Conservation (phyloP, 345 rosid genomes). For the Lepidium sativum region DNA sequence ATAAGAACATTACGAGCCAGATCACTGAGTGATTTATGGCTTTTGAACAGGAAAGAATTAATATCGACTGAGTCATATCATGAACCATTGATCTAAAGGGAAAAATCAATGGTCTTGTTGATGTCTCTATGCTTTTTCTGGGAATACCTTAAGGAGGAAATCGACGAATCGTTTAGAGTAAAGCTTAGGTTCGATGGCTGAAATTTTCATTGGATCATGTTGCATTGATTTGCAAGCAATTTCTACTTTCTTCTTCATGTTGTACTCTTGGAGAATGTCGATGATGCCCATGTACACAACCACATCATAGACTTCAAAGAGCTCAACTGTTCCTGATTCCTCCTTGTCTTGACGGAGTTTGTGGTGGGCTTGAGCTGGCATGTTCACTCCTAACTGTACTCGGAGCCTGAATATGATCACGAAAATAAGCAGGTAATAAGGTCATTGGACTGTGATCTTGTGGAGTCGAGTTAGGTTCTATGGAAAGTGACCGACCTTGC, state of each 20-base stretch:
- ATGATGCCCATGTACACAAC: slow-evolving; percentile 92
- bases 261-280: slow-evolving; percentile 85
- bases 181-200: slow-evolving; percentile 58
- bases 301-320: slow-evolving; percentile 76
- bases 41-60: slow-evolving; percentile 18
- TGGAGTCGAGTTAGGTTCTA: background rate
- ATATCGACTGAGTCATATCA: slow-evolving; percentile 7
- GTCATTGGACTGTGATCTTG: background rate
- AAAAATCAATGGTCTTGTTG: background rate
- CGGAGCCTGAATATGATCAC: slow-evolving; percentile 46
- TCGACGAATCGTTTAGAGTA: slow-evolving; percentile 66
- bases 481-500: slow-evolving; percentile 45
- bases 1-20: slow-evolving; percentile 15
- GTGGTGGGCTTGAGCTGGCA: slow-evolving; percentile 87
- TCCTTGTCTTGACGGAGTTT: slow-evolving; percentile 39
- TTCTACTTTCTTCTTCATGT: slow-evolving; percentile 63
- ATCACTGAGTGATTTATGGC: slow-evolving; percentile 4
- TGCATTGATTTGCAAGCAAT: slow-evolving; percentile 56
- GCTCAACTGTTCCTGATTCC: slow-evolving; percentile 50
- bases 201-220: slow-evolving; percentile 54
- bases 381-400: slow-evolving; percentile 94
- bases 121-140: slow-evolving; percentile 28
- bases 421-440: background rate
- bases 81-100: background rate
- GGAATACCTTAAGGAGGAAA: slow-evolving; percentile 71